Conservation (phyloP, 2,329 filamentous ascomycete species). For the Xylariales sp. region DNA sequence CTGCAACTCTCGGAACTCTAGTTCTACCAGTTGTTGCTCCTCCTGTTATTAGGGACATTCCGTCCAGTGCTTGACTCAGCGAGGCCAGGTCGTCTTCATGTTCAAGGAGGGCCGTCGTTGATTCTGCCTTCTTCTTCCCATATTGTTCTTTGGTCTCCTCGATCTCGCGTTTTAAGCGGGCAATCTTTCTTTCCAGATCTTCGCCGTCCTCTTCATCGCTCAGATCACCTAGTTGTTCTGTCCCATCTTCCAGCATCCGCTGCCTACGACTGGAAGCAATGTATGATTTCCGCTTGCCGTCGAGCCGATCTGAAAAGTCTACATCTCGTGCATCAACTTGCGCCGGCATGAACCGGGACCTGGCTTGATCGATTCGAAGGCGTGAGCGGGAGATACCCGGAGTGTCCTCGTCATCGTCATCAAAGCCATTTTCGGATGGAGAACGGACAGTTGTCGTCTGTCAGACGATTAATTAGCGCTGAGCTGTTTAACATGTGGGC, state of each 20-base stretch:
- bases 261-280: constrained; percentile 66
- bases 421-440: constrained; percentile 58
- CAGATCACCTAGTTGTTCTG: constrained; percentile 66
- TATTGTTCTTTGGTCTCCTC: constrained; percentile 46
- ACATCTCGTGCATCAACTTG: constrained; percentile 72
- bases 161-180: constrained; percentile 73
- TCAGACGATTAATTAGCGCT: background rate
- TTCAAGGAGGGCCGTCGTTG: constrained; percentile 34
- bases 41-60: constrained; percentile 41
- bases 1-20: background rate
- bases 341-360: constrained; percentile 71
- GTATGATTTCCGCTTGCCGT: constrained; percentile 79
- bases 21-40: background rate
- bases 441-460: constrained; percentile 53
- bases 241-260: constrained; percentile 58
- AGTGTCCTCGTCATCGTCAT: constrained; percentile 56
- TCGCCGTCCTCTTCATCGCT: constrained; percentile 70
- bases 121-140: constrained; percentile 46
- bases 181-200: constrained; percentile 71
- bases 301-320: constrained; percentile 87
- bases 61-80: constrained; percentile 68
- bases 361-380: constrained; percentile 73
- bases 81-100: constrained; percentile 58
- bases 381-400: constrained; percentile 71
- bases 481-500: background rate